These are phyloP conservation scores for Pisolithus marmoratus DNA, from an alignment of 768 basidiomycete genomes.

Conservation along the genomic window DNA sequence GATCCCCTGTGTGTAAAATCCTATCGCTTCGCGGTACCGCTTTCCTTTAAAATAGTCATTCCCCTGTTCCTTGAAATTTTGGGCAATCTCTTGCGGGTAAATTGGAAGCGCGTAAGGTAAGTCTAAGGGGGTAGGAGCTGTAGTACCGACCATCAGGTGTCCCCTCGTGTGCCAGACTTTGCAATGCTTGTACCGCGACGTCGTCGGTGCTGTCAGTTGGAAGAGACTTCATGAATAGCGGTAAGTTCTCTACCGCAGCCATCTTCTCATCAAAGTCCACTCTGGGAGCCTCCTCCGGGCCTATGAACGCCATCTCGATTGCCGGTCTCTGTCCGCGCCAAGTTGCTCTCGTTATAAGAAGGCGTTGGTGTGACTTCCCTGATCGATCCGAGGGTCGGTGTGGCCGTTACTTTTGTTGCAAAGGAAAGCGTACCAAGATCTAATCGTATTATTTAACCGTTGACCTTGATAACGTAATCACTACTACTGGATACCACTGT, in stretches of 20 bases:
- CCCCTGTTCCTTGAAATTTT: constrained; percentile 92
- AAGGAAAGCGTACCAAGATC: too few relatives aligned
- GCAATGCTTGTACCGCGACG: constrained; percentile 70
- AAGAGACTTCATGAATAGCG: constrained; percentile 89
- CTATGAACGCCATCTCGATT: constrained; percentile 13
- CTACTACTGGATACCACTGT: not conserved
- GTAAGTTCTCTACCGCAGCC: constrained; percentile 55
- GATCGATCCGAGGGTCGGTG: too few relatives aligned
- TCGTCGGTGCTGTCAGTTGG: constrained; percentile 64
- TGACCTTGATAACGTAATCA: too few relatives aligned
- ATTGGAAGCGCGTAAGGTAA: not conserved
- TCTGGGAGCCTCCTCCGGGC: constrained; percentile 16
- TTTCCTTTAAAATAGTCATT: constrained; percentile 92
- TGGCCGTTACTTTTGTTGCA: too few relatives aligned
- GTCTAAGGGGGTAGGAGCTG: not conserved
- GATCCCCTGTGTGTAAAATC: constrained; percentile 87
- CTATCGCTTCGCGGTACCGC: constrained; percentile 78
- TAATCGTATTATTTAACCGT: too few relatives aligned
- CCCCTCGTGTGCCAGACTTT: constrained; percentile 83
- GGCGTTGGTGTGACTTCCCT: too few relatives aligned
- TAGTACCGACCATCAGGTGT: constrained; percentile 82
- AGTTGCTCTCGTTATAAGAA: too few relatives aligned
- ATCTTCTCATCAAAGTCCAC: constrained; percentile 32
- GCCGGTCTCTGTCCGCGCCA: too few relatives aligned
- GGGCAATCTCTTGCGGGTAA: constrained; percentile 63